Evolutionary conservation across 2,329 filamentous ascomycete genomes (phyloP).

Genomic region (Drechslerella coelobrocha): DNA sequence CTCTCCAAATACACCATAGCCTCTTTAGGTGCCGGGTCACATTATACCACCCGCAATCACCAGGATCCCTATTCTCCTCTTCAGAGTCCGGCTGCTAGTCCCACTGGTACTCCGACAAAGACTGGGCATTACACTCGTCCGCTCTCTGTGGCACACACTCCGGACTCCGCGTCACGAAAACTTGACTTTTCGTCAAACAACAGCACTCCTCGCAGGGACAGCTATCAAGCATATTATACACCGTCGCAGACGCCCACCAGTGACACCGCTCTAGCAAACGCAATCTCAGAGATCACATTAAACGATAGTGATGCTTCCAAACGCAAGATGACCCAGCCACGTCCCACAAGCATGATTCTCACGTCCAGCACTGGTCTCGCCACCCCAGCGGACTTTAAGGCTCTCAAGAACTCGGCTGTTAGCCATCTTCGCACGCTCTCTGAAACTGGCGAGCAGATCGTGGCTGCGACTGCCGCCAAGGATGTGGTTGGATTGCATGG

Average conservation of each 20-base stretch:
- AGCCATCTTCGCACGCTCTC: conserved; percentile 87
- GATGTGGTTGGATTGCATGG: conserved; percentile 89
- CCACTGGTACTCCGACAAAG: conserved; percentile 42
- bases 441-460: conserved; percentile 76
- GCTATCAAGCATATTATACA: conserved; percentile 30
- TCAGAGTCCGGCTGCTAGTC: conserved; percentile 41
- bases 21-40: conserved; percentile 24
- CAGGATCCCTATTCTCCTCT: conserved; percentile 44
- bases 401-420: conserved; percentile 82
- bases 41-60: conserved; percentile 22
- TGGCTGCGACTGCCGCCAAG: conserved; percentile 76
- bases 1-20: conserved; percentile 36
- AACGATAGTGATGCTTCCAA: conserved; percentile 20
- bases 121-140: conserved; percentile 25
- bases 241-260: conserved; percentile 35
- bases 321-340: conserved; percentile 35
- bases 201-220: conserved; percentile 29
- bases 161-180: conserved; percentile 27
- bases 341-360: conserved; percentile 43
- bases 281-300: conserved; percentile 35
- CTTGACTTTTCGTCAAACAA: conserved; percentile 42
- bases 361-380: conserved; percentile 30
- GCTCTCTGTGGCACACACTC: conserved; percentile 22
- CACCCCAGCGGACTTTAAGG: conserved; percentile 40
- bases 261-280: conserved; percentile 29